Evolutionary conservation across 495 filamentous ascomycete genomes (phyloP).

Genomic region (Copromyces sp.): DNA sequence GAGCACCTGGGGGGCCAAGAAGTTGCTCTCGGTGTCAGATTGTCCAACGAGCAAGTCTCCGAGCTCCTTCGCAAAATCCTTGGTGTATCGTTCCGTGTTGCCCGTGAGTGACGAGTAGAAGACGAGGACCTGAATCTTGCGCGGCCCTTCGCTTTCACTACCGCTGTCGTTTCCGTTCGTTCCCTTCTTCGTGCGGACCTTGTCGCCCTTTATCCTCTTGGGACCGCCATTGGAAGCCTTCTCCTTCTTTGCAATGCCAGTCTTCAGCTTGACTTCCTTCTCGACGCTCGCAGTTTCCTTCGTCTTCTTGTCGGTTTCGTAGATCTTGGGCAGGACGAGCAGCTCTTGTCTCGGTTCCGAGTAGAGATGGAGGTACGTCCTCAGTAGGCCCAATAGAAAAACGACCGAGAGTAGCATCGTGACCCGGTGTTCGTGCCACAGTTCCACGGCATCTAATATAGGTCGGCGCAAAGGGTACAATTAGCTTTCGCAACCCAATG

Average conservation of each 20-base stretch:
- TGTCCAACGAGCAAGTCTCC: constrained; percentile 17
- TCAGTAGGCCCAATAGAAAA: constrained; percentile 25
- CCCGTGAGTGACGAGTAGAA: constrained; percentile 84
- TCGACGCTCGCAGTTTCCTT: constrained; percentile 2
- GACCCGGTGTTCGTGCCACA: constrained; percentile 46
- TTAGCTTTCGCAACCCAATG: background rate
- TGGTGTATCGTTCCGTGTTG: constrained; percentile 61
- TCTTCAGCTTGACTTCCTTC: background rate
- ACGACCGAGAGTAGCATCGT: constrained; percentile 38
- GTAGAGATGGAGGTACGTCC: constrained; percentile 29
- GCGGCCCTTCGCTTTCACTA: constrained; percentile 8
- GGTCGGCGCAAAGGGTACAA: background rate
- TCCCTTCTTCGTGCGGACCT: constrained; percentile 18
- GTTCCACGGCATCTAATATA: constrained; percentile 35
- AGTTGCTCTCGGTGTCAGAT: constrained; percentile 13
- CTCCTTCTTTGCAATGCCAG: background rate
- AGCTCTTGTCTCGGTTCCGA: constrained; percentile 15
- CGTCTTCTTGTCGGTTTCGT: constrained; percentile 11
- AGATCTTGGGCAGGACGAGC: constrained; percentile 17
- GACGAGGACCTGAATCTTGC: constrained; percentile 61
- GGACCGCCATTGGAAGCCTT: constrained; percentile 22
- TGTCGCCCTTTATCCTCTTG: constrained; percentile 40
- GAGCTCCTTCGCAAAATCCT: constrained; percentile 45
- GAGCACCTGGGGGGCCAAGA: constrained; percentile 54
- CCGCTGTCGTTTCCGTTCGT: constrained; percentile 12